A percentile compares a stretch with the other conserved stretches of the same genome.
These are phyloP conservation scores for Harringtonia lauricola DNA, from an alignment of 2,329 filamentous ascomycete species.

Conservation along the genomic window DNA sequence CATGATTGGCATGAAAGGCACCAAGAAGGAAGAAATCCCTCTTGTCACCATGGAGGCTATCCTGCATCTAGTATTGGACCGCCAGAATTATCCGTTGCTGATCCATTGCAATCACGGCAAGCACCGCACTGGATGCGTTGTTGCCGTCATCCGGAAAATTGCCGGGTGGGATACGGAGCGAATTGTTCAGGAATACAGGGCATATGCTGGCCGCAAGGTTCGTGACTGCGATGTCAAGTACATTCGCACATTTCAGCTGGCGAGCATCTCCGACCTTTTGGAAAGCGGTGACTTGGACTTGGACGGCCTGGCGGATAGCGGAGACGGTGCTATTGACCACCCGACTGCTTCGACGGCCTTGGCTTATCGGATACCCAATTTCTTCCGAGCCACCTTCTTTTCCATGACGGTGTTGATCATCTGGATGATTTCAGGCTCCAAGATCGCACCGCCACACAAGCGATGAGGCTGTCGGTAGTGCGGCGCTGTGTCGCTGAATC, in stretches of 20 bases:
- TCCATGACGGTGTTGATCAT: slow-evolving; percentile 29
- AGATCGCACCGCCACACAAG: slow-evolving; percentile 6
- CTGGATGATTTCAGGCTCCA: slow-evolving; percentile 21
- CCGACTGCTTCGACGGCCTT: slow-evolving; percentile 1
- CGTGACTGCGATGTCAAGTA: slow-evolving; percentile 51
- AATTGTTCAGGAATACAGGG: slow-evolving; percentile 63
- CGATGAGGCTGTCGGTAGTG: neutral
- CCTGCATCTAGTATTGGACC: slow-evolving; percentile 59
- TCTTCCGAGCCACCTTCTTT: slow-evolving; percentile 31
- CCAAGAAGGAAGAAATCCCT: slow-evolving; percentile 69
- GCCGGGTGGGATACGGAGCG: slow-evolving; percentile 52
- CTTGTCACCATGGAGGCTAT: slow-evolving; percentile 58
- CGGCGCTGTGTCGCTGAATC: no score
- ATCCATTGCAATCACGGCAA: slow-evolving; percentile 93
- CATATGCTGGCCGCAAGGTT: slow-evolving; percentile 49
- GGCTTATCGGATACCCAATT: slow-evolving; percentile 22
- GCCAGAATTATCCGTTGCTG: slow-evolving; percentile 65
- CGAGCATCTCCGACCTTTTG: slow-evolving; percentile 23
- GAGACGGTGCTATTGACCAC: neutral
- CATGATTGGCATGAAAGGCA: slow-evolving; percentile 72
- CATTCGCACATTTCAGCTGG: slow-evolving; percentile 37
- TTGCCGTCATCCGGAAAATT: slow-evolving; percentile 66
- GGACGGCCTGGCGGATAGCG: neutral
- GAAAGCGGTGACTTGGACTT: slow-evolving; percentile 5
- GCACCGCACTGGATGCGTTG: slow-evolving; percentile 85